Base-by-base conservation (phyloP, 805 yeast species). In the Candida jianshihensis region DNA sequence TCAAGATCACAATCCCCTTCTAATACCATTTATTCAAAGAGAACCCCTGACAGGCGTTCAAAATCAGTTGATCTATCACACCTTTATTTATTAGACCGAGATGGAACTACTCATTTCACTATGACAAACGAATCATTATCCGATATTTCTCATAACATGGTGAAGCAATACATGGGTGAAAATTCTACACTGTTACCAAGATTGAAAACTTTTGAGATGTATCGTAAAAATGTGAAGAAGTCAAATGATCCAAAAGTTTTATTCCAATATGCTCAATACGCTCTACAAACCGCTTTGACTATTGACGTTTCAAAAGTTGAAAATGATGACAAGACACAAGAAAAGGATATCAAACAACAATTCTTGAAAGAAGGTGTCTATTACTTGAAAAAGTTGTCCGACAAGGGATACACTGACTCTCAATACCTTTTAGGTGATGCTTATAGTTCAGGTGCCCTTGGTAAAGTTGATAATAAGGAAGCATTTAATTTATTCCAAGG, bases 361-460 rank as follows among this genome's bases (percentile, higher is more conserved):
- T 73, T 85, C 37, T 63, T 88, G 27, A 81, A 82, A 48, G 97
- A 92, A 54, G 90, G 96, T 0, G 65, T 73, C 16, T 65, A 66
- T 38, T 81, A 83, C 46, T 67, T 89, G 44, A 79, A 75, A 47
- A 75, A 75, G 47, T 68, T 89, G 30, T 66, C 88, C 15, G 88
- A 83, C 39, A 79, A 81, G 43, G 95, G 96, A 6, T 81, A 79
- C 48, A 70, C 81, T 1, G 96, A 90, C 36, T 95, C 97, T 0
- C 97, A 92, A 57, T 92, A 90, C 53, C 67, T 89, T 19, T 63
- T 92, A 21, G 98, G 79, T n/a, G 97, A 90, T 59, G 88, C 90
- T 0, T 80, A 80, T 57, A 73, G 89, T 11, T 78, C 90, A 2
- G 95, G 95, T 4, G 86, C 85, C 0, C 69, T 88, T 38, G 92